Evolutionary conservation across 495 filamentous ascomycete species (phyloP).

Genomic region (Aspergillus coremiiformis): DNA sequence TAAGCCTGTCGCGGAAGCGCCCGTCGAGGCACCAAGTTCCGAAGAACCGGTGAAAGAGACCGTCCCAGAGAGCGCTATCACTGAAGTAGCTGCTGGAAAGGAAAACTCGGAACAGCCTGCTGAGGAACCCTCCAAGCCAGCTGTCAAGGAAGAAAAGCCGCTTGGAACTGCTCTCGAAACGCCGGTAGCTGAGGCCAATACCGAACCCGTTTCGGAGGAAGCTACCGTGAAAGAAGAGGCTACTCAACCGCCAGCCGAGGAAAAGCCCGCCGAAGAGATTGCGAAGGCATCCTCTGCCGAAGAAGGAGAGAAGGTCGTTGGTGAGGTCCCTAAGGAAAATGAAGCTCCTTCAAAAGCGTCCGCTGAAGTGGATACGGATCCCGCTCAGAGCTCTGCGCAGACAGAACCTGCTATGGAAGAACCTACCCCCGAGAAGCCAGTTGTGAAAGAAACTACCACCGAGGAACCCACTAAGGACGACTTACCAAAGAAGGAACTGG

Average conservation of each 20-base stretch:
- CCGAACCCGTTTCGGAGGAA: background rate
- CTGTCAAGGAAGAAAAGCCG: background rate
- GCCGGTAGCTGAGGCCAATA: background rate
- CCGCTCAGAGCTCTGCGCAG: no score
- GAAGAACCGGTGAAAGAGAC: background rate
- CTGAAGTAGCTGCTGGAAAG: background rate
- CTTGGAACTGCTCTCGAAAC: background rate
- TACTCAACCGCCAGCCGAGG: background rate
- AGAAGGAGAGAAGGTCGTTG: background rate
- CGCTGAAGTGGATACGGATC: background rate
- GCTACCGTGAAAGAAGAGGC: background rate
- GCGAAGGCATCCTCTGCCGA: background rate
- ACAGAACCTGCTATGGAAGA: background rate
- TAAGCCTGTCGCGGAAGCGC: background rate
- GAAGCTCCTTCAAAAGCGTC: background rate
- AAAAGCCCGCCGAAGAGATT: slow-evolving; percentile 1
- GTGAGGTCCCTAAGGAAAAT: background rate
- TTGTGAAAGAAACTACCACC: slow-evolving; percentile 1
- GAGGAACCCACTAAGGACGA: background rate
- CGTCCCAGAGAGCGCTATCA: background rate
- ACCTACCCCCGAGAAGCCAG: background rate
- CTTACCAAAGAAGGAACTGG: background rate
- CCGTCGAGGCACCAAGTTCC: background rate
- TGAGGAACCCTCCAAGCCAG: background rate
- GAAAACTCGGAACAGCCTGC: background rate